Base-by-base conservation (phyloP, 345 rosid species). In the Eucalyptus cloeziana region DNA sequence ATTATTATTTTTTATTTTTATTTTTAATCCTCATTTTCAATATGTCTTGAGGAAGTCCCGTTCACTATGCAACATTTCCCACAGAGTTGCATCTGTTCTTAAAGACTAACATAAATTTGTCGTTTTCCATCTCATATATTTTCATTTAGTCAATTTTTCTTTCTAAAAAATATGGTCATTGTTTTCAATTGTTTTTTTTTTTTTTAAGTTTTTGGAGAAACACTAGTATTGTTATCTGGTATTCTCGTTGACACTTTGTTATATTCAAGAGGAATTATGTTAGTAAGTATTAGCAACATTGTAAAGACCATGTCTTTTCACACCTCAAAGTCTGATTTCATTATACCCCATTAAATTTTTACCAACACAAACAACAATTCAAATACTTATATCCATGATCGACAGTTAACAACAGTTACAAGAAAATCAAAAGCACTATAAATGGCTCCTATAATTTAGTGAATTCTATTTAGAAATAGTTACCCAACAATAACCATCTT, bases 211-310 rank as follows among this genome's bases (percentile, higher is more conserved):
- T 56, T 56, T 24, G 30, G 30, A 56, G 6, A 56, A 56, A 24
- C 3, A 4, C 3, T 0, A 56, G 0, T 24, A 56, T 56, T 56
- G 1, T 24, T 9, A 56, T 56, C 1, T 2, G 1, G 30, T 56
- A 22, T 56, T 56, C 12, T 56, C 13, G 0, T 56, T 56, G 27
- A 56, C 3, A 22, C 13, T 56, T 4, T 9, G 6, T 56, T 56
- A 24, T 56, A 24, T 56, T 24, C 0, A 4, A 1, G 6, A 56
- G 3, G 30, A 56, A 8, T 22, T 24, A 10, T 56, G 62, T 9
- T 24, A 24, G 30, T 56, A 24, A 24, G 30, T 52, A 56, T 24
- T 22, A 56, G 30, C 30, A 56, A 10, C 21, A 9, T 24, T 24
- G 12, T 56, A 56, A 56, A 56, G 30, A 24, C 5, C 6, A 4